Conservation (phyloP, 2,329 filamentous ascomycete genomes). For the Fusarium longipes region DNA sequence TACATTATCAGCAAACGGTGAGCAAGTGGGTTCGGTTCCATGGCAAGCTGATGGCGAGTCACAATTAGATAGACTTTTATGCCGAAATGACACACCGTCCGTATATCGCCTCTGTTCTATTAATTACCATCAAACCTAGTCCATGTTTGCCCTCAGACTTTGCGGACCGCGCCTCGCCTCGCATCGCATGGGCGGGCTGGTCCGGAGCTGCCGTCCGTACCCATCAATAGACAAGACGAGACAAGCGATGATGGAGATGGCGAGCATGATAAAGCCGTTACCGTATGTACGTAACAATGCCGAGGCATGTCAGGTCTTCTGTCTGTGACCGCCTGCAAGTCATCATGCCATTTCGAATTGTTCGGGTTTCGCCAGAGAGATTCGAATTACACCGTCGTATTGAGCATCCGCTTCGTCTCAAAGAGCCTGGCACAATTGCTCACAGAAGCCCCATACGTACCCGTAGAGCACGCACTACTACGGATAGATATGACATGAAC, state of each 20-base stretch:
- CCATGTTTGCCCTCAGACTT: slow-evolving; percentile 25
- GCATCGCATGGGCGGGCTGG: slow-evolving; percentile 21
- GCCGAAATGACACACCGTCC: slow-evolving; percentile 25
- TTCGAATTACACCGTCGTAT: slow-evolving; percentile 32
- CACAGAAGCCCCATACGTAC: slow-evolving; percentile 19
- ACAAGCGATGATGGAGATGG: slow-evolving; percentile 13
- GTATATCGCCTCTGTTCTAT: neutral
- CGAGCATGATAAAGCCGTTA: neutral
- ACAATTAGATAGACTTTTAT: slow-evolving; percentile 30
- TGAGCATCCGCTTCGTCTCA: slow-evolving; percentile 31
- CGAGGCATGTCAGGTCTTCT: slow-evolving; percentile 7
- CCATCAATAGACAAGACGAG: neutral
- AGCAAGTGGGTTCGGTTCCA: slow-evolving; percentile 5
- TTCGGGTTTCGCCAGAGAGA: slow-evolving; percentile 33
- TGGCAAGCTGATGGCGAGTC: neutral
- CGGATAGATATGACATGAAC: slow-evolving; percentile 18
- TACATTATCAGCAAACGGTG: slow-evolving; percentile 10
- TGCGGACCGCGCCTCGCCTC: slow-evolving; percentile 30
- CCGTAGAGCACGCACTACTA: neutral
- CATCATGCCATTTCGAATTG: slow-evolving; percentile 23
- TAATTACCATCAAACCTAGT: neutral
- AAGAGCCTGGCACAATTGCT: slow-evolving; percentile 6
- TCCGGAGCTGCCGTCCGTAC: slow-evolving; percentile 34
- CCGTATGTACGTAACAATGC: slow-evolving; percentile 2
- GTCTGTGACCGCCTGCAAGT: slow-evolving; percentile 14